phyloP scores from a whole-genome alignment of 495 filamentous ascomycete genomes.

The Tuber brumale region DNA sequence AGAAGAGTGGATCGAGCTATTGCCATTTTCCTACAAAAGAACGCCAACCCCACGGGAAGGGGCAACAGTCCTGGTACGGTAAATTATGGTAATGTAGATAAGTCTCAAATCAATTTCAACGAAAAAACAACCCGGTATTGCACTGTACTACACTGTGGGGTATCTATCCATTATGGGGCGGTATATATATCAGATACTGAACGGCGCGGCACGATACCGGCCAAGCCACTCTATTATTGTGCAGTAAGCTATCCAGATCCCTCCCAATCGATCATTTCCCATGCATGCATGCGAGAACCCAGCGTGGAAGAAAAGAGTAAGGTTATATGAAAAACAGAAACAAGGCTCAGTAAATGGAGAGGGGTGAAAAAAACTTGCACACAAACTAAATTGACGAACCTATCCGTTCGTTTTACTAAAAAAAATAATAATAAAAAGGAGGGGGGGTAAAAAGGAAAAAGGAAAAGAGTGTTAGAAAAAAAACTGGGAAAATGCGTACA shows the following conservation, averaged over 20 bases:
- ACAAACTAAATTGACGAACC: background rate
- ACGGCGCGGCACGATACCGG: background rate
- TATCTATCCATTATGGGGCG: background rate
- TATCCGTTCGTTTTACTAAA: background rate
- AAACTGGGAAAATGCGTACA: background rate
- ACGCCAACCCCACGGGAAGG: no score
- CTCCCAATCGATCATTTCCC: background rate
- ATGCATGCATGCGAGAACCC: background rate
- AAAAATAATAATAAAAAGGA: background rate
- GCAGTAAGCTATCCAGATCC: background rate
- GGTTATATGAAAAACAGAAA: background rate
- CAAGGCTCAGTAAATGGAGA: background rate
- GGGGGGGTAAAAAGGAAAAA: background rate
- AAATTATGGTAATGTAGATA: background rate
- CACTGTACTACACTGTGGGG: background rate
- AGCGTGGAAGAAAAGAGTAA: background rate
- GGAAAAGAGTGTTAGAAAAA: background rate
- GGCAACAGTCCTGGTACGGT: background rate
- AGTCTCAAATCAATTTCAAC: background rate
- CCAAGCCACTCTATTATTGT: background rate
- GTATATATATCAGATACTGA: background rate
- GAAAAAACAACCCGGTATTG: background rate
- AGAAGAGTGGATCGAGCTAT: no score
- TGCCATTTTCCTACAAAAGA: no score
- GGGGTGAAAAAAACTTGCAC: background rate